Evolutionary conservation across 495 filamentous ascomycete genomes (phyloP), one percentile per base, ranked within the genome.

Genomic region (Neurospora sp.): DNA sequence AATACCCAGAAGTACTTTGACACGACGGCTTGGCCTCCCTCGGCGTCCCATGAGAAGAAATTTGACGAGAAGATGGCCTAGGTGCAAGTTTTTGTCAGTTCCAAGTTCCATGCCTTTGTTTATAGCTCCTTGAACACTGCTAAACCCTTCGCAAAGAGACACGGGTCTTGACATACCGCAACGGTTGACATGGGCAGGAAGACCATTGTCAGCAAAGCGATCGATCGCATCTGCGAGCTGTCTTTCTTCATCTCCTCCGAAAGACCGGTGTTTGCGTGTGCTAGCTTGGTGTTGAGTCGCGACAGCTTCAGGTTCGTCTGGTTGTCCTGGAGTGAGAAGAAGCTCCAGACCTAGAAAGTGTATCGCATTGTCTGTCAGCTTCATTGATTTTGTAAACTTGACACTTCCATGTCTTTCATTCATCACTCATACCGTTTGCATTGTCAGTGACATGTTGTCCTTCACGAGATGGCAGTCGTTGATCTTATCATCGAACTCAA

Each of bases 141-240:
- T 27, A 9, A 20, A 20, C 44, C 44, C 8, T 20, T 49, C 8
- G n/a, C 3, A 49, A n/a, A 2, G n/a, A 49, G 44, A 49, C 44
- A 27, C 23, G 20, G 3, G 3, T n/a, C 2, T 18, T 20, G 18
- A 69, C 27, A 31, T 70, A 42, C 49, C 14, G 60, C 49, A 70
- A 69, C 49, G 0, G 60, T 41, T 3, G 60, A 69, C 35, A 73
- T 16, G 5, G 72, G 72, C 6, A 82, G 60, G 39, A 82, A 80
- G 2, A 79, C 20, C 78, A 79, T 77, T 18, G 80, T 81, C 72
- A 81, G 42, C 39, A 77, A 11, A 10, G 80, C 77, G n/a, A 83
- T 79, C 3, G 70, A 74, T 46, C 74, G 80, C 80, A 79, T 82
- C 39, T 77, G 75, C 16, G 73, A 70, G 70, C 80, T 81, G 69